These are phyloP conservation scores for Talaromyces sp. DNA, from an alignment of 2,329 filamentous ascomycete species.

Conservation along the genomic window DNA sequence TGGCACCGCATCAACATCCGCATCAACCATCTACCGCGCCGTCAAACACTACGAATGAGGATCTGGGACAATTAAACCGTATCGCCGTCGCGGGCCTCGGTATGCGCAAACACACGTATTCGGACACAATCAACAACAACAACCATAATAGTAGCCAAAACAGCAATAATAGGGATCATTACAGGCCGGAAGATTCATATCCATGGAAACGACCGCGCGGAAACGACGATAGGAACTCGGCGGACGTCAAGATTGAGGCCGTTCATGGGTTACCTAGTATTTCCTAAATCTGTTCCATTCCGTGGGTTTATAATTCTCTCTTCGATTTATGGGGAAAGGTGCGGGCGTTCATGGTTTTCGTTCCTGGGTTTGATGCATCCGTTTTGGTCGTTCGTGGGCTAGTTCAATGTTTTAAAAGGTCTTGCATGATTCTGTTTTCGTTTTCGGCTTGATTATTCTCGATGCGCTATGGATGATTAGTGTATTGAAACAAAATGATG, in stretches of 20 bases:
- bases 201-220: conserved; percentile 5
- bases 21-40: conserved; percentile 17
- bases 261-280: not conserved
- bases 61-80: conserved; percentile 42
- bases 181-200: not conserved
- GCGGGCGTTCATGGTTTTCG: not conserved
- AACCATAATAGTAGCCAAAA: not conserved
- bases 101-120: conserved; percentile 35
- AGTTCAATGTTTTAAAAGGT: not conserved
- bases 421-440: not conserved
- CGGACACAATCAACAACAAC: not conserved
- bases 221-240: conserved; percentile 1
- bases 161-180: not conserved
- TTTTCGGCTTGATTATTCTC: not conserved
- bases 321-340: not conserved
- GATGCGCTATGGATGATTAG: not conserved
- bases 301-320: not conserved
- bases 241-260: not conserved
- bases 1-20: conserved; percentile 19
- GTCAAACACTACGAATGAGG: conserved; percentile 29
- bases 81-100: conserved; percentile 44
- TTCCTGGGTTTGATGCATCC: not conserved
- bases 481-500: not conserved
- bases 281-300: not conserved
- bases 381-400: not conserved